These are phyloP conservation scores for Fusarium tupiense DNA, from an alignment of 2,329 filamentous ascomycete species.

Conservation along the genomic window DNA sequence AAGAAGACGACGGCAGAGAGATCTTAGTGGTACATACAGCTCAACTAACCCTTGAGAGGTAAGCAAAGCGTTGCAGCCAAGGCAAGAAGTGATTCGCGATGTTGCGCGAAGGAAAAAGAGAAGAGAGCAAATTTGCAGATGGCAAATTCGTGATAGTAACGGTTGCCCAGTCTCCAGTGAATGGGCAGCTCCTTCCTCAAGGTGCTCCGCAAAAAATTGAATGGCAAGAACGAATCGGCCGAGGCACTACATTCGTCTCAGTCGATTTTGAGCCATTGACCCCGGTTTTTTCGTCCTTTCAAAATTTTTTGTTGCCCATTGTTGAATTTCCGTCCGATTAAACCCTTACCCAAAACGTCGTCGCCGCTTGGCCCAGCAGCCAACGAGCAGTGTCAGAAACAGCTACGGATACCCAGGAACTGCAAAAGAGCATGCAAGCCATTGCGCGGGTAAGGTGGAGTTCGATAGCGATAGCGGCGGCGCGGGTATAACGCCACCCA, in stretches of 20 bases:
- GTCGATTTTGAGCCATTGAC: constrained; percentile 17
- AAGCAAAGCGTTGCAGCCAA: constrained; percentile 12
- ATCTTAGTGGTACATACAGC: constrained; percentile 14
- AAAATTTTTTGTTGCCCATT: background rate
- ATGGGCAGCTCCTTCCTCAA: constrained; percentile 12
- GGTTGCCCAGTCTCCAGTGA: background rate
- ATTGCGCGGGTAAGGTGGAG: constrained; percentile 38
- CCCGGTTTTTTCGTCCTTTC: constrained; percentile 25
- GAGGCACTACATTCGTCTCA: constrained; percentile 18
- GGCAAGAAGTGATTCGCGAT: constrained; percentile 5
- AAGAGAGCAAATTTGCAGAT: constrained; percentile 32
- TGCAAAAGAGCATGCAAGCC: constrained; percentile 29
- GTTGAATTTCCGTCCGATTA: constrained; percentile 11
- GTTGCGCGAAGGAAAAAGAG: constrained; percentile 8
- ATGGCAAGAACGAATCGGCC: constrained; percentile 30
- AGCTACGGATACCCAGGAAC: constrained; percentile 1
- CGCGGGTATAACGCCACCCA: constrained; percentile 27
- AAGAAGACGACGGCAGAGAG: background rate
- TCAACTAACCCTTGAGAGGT: constrained; percentile 9
- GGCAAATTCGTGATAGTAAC: constrained; percentile 32
- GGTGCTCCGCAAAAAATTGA: constrained; percentile 30
- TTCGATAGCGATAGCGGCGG: constrained; percentile 32
- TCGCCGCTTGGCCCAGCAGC: constrained; percentile 20
- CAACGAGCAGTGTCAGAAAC: background rate
- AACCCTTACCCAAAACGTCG: constrained; percentile 24